Conservation (phyloP, 2,329 filamentous ascomycete species). For the Phyllosticta citriasiana region DNA sequence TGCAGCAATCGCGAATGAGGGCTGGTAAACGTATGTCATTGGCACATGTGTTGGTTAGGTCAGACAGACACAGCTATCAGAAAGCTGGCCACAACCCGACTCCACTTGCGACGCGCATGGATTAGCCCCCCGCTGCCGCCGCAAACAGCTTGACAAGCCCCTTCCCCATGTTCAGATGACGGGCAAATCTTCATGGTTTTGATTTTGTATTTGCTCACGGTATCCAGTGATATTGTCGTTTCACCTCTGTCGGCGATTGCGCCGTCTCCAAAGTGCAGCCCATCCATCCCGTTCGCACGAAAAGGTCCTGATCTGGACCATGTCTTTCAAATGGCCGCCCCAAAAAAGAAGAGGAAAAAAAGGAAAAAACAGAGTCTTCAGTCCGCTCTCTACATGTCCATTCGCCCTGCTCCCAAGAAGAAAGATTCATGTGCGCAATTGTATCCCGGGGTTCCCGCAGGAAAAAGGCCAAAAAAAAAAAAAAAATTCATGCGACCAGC, state of each 20-base stretch:
- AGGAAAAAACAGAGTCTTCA: neutral
- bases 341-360: neutral
- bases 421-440: slow-evolving; percentile 2
- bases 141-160: too few species aligned
- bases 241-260: neutral
- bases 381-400: slow-evolving; percentile 7
- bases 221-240: neutral
- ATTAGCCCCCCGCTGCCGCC: neutral
- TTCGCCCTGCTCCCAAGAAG: slow-evolving; percentile 5
- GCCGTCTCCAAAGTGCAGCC: slow-evolving; percentile 3
- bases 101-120: neutral
- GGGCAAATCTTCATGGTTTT: neutral
- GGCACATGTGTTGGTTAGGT: neutral
- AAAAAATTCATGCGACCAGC: slow-evolving; percentile 8
- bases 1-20: neutral
- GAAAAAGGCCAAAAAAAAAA: too few species aligned
- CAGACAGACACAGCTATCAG: neutral
- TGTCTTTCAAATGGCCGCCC: slow-evolving; percentile 10
- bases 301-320: slow-evolving; percentile 1
- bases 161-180: too few species aligned
- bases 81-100: neutral
- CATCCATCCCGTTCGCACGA: neutral
- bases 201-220: neutral
- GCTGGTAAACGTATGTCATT: neutral
- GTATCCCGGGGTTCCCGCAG: slow-evolving; percentile 5